Evolutionary conservation across 2,329 filamentous ascomycete species (phyloP).

Genomic region (Clonostachys chloroleuca): DNA sequence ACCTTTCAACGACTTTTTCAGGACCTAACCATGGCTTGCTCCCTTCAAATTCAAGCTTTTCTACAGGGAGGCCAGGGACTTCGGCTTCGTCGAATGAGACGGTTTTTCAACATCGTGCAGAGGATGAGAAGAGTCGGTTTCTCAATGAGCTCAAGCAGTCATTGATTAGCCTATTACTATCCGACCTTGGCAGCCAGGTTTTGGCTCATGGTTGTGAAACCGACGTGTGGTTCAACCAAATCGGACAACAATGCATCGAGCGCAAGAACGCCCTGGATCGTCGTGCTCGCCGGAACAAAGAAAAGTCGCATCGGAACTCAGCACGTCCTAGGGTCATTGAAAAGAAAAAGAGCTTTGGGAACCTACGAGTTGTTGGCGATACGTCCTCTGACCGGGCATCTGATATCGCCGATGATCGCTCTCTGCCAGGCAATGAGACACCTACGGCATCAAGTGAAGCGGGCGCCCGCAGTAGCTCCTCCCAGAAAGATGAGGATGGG

Average conservation of each 20-base stretch:
- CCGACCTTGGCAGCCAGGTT: constrained; percentile 82
- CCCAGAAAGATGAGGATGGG: constrained; percentile 6
- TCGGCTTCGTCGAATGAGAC: constrained; percentile 66
- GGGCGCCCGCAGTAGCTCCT: not conserved
- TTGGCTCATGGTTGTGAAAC: constrained; percentile 91
- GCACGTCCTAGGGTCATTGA: constrained; percentile 49
- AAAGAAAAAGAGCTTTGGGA: constrained; percentile 66
- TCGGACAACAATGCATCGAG: constrained; percentile 63
- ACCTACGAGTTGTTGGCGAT: constrained; percentile 50
- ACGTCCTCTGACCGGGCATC: constrained; percentile 22
- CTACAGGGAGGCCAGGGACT: constrained; percentile 56
- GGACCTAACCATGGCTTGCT: constrained; percentile 32
- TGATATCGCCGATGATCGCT: constrained; percentile 23
- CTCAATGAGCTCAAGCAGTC: constrained; percentile 73
- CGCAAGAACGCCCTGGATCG: constrained; percentile 52
- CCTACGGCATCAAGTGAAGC: not conserved
- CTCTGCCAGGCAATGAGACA: not conserved
- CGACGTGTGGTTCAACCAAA: constrained; percentile 75
- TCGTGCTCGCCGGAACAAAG: constrained; percentile 31
- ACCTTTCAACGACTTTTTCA: constrained; percentile 46
- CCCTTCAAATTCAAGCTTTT: constrained; percentile 40
- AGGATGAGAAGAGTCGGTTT: constrained; percentile 74
- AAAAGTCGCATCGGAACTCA: constrained; percentile 34
- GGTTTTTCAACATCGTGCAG: constrained; percentile 54
- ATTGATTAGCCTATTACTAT: constrained; percentile 78